A percentile compares a stretch with the other conserved stretches of the same genome.
Conservation (phyloP, 257 asterid genomes). For the Solanum okadae region DNA sequence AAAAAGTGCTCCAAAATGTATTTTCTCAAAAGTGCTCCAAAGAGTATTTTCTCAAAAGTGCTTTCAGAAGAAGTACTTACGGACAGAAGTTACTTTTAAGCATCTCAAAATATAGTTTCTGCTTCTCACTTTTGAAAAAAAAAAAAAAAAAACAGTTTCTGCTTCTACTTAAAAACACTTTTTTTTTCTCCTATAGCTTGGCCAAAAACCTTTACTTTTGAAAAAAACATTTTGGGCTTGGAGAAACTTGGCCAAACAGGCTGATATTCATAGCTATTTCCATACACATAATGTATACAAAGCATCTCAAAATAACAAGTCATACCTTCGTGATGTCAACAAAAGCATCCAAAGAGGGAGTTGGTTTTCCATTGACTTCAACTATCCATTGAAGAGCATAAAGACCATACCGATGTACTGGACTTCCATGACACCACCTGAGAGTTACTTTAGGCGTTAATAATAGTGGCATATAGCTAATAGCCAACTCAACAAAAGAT, state of each 20-base stretch:
- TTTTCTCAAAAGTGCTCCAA: neutral
- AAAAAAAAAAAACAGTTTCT: neutral
- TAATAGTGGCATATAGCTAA: neutral
- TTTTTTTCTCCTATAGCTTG: neutral
- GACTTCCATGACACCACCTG: constrained; percentile 99
- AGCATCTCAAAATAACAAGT: neutral
- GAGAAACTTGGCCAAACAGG: neutral
- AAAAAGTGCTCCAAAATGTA: neutral
- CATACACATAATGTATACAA: neutral
- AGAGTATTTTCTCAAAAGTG: neutral
- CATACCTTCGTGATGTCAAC: constrained; percentile 77
- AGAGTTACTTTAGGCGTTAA: neutral
- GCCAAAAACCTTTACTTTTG: neutral
- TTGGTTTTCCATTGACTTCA: constrained; percentile 89
- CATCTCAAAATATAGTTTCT: neutral
- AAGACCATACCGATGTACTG: constrained; percentile 83
- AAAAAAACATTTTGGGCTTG: neutral
- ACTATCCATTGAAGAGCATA: constrained; percentile 97
- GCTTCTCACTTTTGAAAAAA: neutral
- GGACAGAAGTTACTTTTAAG: neutral
- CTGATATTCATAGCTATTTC: neutral
- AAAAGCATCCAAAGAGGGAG: constrained; percentile 87
- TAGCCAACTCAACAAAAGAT: neutral
- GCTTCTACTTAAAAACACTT: neutral
- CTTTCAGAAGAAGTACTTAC: neutral